Conservation (phyloP, 106 monocot species). For the Gastrodia elata region DNA sequence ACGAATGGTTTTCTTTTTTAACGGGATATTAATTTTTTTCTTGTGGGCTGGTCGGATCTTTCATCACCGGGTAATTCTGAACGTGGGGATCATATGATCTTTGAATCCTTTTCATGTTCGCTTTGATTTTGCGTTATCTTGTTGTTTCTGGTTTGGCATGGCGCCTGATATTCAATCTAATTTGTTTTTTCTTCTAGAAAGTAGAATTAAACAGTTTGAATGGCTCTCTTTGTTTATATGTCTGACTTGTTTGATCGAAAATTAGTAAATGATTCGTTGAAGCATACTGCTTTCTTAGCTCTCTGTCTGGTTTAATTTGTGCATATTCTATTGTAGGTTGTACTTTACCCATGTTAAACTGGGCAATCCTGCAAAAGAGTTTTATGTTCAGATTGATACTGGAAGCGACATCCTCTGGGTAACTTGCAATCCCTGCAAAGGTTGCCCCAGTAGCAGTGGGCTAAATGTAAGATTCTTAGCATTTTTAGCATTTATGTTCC, state of each 20-base stretch:
- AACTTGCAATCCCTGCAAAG: constrained; percentile 63
- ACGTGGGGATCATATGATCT: too few relatives aligned
- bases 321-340: constrained; percentile 29
- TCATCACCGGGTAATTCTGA: too few relatives aligned
- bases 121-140: too few relatives aligned
- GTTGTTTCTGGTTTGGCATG: too few relatives aligned
- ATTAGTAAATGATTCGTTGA: neutral
- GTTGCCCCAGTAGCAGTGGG: constrained; percentile 69
- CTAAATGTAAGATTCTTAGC: constrained; percentile 52
- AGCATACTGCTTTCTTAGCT: neutral
- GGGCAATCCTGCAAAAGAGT: constrained; percentile 86
- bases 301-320: neutral
- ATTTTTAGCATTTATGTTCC: neutral
- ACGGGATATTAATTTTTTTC: too few relatives aligned
- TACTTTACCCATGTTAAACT: constrained; percentile 78
- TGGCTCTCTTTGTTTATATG: too few relatives aligned
- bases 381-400: constrained; percentile 91
- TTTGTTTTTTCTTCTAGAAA: too few relatives aligned
- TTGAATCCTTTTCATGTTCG: too few relatives aligned
- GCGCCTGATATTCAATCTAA: too few relatives aligned
- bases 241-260: neutral
- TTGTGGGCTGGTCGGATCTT: too few relatives aligned
- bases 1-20: neutral
- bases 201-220: too few relatives aligned
- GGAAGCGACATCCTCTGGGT: constrained; percentile 99